Evolutionary conservation across 352 stramenopile genomes (phyloP), one percentile per base, ranked within the genome.

Genomic region (Albugo candida): DNA sequence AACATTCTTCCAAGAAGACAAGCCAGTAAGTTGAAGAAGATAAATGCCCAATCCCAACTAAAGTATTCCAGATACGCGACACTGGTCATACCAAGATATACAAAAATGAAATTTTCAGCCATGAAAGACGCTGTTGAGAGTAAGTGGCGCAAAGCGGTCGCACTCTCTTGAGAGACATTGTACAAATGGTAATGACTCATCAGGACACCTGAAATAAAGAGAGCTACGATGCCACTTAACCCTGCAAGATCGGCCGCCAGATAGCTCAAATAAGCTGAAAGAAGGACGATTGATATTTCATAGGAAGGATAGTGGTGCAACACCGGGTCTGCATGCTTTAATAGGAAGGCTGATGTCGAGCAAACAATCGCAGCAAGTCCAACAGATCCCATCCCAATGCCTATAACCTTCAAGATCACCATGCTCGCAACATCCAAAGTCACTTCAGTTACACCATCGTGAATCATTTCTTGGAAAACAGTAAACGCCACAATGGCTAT

Each of bases 201-300:
- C 40, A 87, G 50, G 35, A 88, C 74, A n/a, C 76, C 92, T 21
- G 77, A 93, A 56, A 97, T 95, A 42, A 97, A 87, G 44, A 97
- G 78, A 11, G 84, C 87, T 18, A 97, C 84, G 48, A 97, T 96
- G 13, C 92, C 88, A 52, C 75, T 92, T 31, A 93, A 62, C 11
- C 72, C 70, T 8, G 73, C 67, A 24, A 85, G 51, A 40, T 92
- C 74, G 0, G 70, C 74, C 5, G 73, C 72, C 18, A 94, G 64
- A 45, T 88, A 87, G 49, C 72, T 86, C 48, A 84, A 60, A 49
- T 88, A 88, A 13, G 73, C 73, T 3, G 73, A 88, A 1, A 92
- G 54, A 31, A 92, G 41, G 24, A 88, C 63, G 49, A 88, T 88
- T 36, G 75, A 92, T 47, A 92, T 92, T 52, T 92, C 78, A 51